phyloP scores from a whole-genome alignment of 192 early-diverging fungal genomes.

The Umbelopsis vinacea region DNA sequence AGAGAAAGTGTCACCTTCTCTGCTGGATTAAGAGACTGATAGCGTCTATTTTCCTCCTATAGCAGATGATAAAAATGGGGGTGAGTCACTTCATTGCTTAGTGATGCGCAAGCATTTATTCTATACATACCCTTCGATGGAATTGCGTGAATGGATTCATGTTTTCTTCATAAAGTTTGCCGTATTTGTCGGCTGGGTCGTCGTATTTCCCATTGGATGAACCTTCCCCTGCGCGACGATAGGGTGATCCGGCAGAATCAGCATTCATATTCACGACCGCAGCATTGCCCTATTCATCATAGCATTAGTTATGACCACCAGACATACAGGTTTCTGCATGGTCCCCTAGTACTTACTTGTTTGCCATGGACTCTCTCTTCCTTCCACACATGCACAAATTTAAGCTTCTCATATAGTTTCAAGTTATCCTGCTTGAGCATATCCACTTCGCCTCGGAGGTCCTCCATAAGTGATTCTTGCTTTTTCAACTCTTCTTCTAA shows the following conservation, averaged over 20 bases:
- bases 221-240: constrained; percentile 7
- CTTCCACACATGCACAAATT: constrained; percentile 79
- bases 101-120: too few species aligned
- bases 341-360: constrained; percentile 12
- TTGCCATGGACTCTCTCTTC: constrained; percentile 31
- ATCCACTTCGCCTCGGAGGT: constrained; percentile 67
- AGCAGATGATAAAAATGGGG: too few species aligned
- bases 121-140: constrained; percentile 54
- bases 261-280: constrained; percentile 30
- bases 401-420: constrained; percentile 88
- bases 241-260: constrained; percentile 18
- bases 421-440: constrained; percentile 82
- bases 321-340: background rate
- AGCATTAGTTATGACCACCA: background rate
- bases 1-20: constrained; percentile 73
- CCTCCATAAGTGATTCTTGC: constrained; percentile 50
- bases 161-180: constrained; percentile 81
- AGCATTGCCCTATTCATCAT: constrained; percentile 20
- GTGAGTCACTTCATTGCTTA: too few species aligned
- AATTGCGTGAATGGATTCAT: constrained; percentile 92
- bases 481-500: constrained; percentile 73
- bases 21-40: constrained; percentile 73
- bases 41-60: constrained; percentile 71
- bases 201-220: constrained; percentile 31
- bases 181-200: constrained; percentile 70